Percentiles rank a stretch among this genome's conserved stretches.
Conservation (phyloP, 2,329 filamentous ascomycete species). For the Sarocladium oryzae region DNA sequence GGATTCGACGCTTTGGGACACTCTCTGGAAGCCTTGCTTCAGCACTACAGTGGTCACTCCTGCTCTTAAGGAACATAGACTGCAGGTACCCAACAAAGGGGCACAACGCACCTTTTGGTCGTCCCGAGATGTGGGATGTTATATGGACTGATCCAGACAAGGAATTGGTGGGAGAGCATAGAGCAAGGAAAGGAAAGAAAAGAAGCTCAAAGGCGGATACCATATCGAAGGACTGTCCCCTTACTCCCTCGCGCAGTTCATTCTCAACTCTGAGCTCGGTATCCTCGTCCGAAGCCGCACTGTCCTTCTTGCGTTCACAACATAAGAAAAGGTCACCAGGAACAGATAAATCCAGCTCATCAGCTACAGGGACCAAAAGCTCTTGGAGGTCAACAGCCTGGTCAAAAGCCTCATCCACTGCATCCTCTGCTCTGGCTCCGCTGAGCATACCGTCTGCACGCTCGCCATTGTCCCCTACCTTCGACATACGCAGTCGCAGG, state of each 20-base stretch:
- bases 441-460: conserved; percentile 20
- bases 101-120: not conserved
- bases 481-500: conserved; percentile 18
- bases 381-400: conserved; percentile 1
- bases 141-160: conserved; percentile 50
- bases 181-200: conserved; percentile 38
- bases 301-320: conserved; percentile 38
- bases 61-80: not conserved
- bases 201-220: not conserved
- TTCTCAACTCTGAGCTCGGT: conserved; percentile 34
- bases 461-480: conserved; percentile 20
- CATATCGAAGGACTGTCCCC: not conserved
- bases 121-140: conserved; percentile 49
- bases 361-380: not conserved
- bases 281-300: conserved; percentile 32
- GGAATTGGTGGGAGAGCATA: conserved; percentile 47
- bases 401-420: conserved; percentile 14
- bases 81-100: not conserved
- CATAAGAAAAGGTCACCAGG: not conserved
- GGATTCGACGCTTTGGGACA: not conserved
- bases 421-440: conserved; percentile 19
- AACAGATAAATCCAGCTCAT: no score
- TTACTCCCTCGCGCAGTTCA: conserved; percentile 11
- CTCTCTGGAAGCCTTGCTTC: not conserved
- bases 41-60: not conserved